Conservation (phyloP, 2,329 filamentous ascomycete genomes). For the Bimuria novae-zelandiae region DNA sequence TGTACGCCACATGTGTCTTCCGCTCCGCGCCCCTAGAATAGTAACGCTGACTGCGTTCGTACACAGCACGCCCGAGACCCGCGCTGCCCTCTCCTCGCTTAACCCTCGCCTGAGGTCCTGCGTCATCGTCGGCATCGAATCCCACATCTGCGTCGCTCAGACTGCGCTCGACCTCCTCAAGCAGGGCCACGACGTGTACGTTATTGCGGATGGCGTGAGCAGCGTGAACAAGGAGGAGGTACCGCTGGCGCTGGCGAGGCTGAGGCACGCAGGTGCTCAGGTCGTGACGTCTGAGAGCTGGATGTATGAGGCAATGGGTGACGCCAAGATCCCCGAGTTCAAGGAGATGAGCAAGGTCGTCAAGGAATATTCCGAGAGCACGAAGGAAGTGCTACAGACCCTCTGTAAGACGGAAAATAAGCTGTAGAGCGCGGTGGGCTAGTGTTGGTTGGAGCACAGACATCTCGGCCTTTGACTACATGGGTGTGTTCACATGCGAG, state of each 20-base stretch:
- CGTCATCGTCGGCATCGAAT: slow-evolving; percentile 87
- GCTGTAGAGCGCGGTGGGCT: not conserved
- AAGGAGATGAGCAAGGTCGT: slow-evolving; percentile 74
- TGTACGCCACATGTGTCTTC: slow-evolving; percentile 36
- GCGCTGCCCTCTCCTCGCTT: slow-evolving; percentile 48
- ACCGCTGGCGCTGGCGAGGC: slow-evolving; percentile 73
- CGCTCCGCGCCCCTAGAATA: not conserved
- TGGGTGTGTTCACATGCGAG: too few relatives aligned
- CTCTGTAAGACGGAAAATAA: slow-evolving; percentile 61
- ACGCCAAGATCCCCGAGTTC: slow-evolving; percentile 75
- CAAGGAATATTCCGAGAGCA: slow-evolving; percentile 74
- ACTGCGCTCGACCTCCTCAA: slow-evolving; percentile 76
- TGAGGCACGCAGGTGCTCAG: slow-evolving; percentile 75
- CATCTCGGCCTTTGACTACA: too few relatives aligned
- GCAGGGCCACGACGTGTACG: slow-evolving; percentile 78
- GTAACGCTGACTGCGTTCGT: slow-evolving; percentile 2
- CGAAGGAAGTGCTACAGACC: slow-evolving; percentile 68
- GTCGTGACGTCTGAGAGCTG: slow-evolving; percentile 89
- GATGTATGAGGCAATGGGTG: slow-evolving; percentile 86
- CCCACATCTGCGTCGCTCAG: slow-evolving; percentile 93
- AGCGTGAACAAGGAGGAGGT: slow-evolving; percentile 85
- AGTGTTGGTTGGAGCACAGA: too few relatives aligned
- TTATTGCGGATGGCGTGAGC: slow-evolving; percentile 87
- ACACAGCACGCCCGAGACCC: slow-evolving; percentile 65
- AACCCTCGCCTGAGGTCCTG: slow-evolving; percentile 51